Evolutionary conservation across 495 filamentous ascomycete species (phyloP).

Genomic region (Xylaria telfairii): DNA sequence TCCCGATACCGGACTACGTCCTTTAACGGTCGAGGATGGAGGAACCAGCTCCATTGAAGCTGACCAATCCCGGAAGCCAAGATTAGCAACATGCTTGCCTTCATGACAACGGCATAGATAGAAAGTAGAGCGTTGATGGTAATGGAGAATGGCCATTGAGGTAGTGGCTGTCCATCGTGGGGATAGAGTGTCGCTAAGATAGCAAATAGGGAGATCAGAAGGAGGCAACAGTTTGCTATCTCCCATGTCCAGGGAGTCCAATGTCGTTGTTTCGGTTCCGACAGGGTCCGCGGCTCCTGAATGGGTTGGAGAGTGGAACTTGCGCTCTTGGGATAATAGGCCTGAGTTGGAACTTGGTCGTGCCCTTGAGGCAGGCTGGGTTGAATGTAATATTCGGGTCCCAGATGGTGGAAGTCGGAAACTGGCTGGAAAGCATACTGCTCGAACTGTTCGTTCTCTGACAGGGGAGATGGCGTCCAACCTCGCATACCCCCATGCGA

Average conservation of each 20-base stretch:
- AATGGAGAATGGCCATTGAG: slow-evolving; percentile 35
- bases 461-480: slow-evolving; percentile 3
- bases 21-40: slow-evolving; percentile 23
- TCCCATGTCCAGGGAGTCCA: slow-evolving; percentile 18
- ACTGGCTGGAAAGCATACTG: neutral
- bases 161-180: slow-evolving; percentile 31
- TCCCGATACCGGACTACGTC: slow-evolving; percentile 30
- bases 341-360: neutral
- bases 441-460: slow-evolving; percentile 4
- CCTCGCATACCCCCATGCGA: neutral
- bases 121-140: slow-evolving; percentile 36
- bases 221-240: neutral
- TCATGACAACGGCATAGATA: slow-evolving; percentile 34
- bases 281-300: neutral
- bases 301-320: slow-evolving; percentile 3
- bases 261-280: neutral
- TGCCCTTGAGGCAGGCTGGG: neutral
- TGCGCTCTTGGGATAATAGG: neutral
- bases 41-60: slow-evolving; percentile 36
- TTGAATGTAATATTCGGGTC: slow-evolving; percentile 3
- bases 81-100: slow-evolving; percentile 29
- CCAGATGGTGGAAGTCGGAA: neutral
- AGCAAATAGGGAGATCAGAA: slow-evolving; percentile 11
- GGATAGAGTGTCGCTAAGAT: slow-evolving; percentile 30
- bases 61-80: slow-evolving; percentile 31